Base-by-base conservation (phyloP, 345 rosid genomes). In the Eucalyptus sp. region DNA sequence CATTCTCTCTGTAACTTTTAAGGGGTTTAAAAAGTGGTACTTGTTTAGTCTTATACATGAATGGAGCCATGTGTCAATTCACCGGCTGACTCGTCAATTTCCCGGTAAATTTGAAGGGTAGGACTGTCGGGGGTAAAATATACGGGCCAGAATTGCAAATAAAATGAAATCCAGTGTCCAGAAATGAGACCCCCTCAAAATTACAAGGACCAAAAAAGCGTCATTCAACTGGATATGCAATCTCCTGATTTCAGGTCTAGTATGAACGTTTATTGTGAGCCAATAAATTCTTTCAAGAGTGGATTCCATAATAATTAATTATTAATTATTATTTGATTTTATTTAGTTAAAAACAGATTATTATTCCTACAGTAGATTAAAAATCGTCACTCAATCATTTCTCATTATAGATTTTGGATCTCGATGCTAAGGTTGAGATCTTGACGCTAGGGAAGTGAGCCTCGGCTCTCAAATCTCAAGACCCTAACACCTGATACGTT, bases 331-430 rank as follows among this genome's bases (percentile, higher is more conserved):
- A 37, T 51, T 51, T 51, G 9, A 51, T 17, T 51, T 51, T 7
- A 37, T 51, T 17, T 7, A 17, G 1, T 51, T 4, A 7, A 51
- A 7, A 51, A 51, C 0, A 51, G 3, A 51, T 7, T 50, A 51
- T 51, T 51, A 17, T 7, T 51, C 4, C 7, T 9, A 51, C 2
- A 7, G 0, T 51, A 51, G 1, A 17, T 51, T 51, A 51, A 51
- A 51, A 51, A 17, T 0, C 0, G 1, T 51, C 56, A 51, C 1
- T 51, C 9, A 7, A 51, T 51, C 0, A 17, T 51, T 17, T 51
- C 2, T 17, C 1, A 51, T 51, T 17, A 51, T 0, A 0, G 1
- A 51, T 0, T 51, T 51, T 51, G 56, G 22, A 51, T 51, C 22
- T 51, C 2, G 3, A 51, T 7, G 22, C 22, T 51, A 15, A 7